A percentile compares a stretch with the other conserved stretches of the same genome.
These are phyloP conservation scores for Leccinum ochraceum DNA, from an alignment of 768 basidiomycete species.

Conservation along the genomic window DNA sequence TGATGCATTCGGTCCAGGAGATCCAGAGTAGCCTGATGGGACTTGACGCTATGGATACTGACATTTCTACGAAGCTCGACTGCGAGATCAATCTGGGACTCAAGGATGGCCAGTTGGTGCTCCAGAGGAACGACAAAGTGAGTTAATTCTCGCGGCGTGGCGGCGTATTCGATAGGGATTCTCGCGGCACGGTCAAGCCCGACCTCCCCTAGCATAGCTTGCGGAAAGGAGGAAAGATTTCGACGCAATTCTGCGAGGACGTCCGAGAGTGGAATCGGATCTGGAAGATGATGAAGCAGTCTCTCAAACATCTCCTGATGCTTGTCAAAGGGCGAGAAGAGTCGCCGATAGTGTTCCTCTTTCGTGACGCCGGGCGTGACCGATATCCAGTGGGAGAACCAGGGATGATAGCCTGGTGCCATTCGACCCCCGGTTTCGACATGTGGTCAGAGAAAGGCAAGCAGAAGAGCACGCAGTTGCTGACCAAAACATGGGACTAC, in stretches of 20 bases:
- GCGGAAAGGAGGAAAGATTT: conserved; percentile 61
- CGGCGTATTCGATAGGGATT: conserved; percentile 59
- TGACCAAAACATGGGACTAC: conserved; percentile 89
- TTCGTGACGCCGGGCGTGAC: conserved; percentile 46
- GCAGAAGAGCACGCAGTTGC: conserved; percentile 27
- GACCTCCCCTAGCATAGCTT: conserved; percentile 90
- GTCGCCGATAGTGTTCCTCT: conserved; percentile 69
- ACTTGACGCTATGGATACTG: conserved; percentile 87
- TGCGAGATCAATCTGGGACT: conserved; percentile 85
- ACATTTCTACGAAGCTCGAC: conserved; percentile 75
- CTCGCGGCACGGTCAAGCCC: conserved; percentile 85
- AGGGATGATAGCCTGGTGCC: conserved; percentile 85
- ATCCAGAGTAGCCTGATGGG: conserved; percentile 65
- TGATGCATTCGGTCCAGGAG: conserved; percentile 60
- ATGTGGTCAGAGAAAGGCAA: conserved; percentile 9
- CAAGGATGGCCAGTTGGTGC: conserved; percentile 81
- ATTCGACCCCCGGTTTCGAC: conserved; percentile 7
- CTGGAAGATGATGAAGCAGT: conserved; percentile 68
- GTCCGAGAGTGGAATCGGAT: conserved; percentile 63
- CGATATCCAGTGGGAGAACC: conserved; percentile 85
- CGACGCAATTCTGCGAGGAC: conserved; percentile 59
- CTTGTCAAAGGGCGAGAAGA: conserved; percentile 55
- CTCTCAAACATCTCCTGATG: conserved; percentile 47
- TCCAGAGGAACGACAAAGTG: conserved; percentile 76
- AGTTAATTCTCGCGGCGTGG: conserved; percentile 58